Evolutionary conservation across 345 rosid species (phyloP), one percentile per base, ranked within the genome.

Genomic region (Cardamine occulta): DNA sequence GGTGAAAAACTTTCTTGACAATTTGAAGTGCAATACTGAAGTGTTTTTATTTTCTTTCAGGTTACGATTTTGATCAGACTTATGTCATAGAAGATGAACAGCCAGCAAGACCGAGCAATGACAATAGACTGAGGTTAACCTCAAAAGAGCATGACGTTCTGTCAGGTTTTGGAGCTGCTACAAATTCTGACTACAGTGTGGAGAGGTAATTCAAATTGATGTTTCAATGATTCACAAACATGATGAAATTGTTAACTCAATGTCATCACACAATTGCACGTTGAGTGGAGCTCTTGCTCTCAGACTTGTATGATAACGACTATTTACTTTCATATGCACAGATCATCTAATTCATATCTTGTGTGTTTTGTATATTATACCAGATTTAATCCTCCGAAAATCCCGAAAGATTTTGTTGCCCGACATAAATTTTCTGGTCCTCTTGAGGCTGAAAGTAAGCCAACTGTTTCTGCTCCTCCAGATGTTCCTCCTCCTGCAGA

Each of bases 331-430:
- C 31, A 40, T 66, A 23, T 58, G 44, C 17, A 56, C 67, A 48
- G 24, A 15, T 49, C 24, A 18, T 32, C 51, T 45, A 53, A 32
- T 17, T 60, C 57, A 18, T 61, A 66, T 52, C 35, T 67, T 66
- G n/a, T 77, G 11, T 37, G 29, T 72, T 51, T 59, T 60, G 8
- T 48, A 48, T 80, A 65, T 79, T 68, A 17, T 78, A 54, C 88
- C 87, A 95, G 98, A 82, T 92, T 90, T 86, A 87, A 83, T 74
- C 91, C 93, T 66, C 99, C 99, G 0, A 71, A 68, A 71, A 83
- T 95, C 67, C 96, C 96, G 3, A 90, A 84, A 79, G 91, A 90
- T 83, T 95, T 83, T 84, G 82, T 86, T 67, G 88, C 97, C 49
- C 84, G 56, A 45, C 99, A 95, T 80, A 90, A 83, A 51, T 95